Base-by-base conservation (phyloP, 345 rosid genomes). In the Populus tremula region DNA sequence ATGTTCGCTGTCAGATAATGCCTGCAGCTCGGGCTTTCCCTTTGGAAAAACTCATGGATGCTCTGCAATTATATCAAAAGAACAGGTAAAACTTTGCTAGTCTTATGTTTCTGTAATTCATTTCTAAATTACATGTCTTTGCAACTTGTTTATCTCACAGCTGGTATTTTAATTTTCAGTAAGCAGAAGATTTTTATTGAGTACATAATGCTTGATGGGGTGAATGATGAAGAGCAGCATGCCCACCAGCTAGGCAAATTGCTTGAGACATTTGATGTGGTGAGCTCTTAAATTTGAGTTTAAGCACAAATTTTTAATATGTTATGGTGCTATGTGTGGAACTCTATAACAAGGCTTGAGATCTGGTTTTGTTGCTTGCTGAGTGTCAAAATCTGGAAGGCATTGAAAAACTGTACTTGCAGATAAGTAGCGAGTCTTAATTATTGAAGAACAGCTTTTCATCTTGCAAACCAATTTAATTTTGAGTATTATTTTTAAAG, bases 11-110 rank as follows among this genome's bases (percentile, higher is more conserved):
- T 76, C 91, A 92, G 82, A 96, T 96, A 82, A 96, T 96, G 99
- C 99, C 98, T 49, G 92, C 98, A 33, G 98, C 99, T 72, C 89
- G 97, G 80, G 99, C 99, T 82, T 96, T 93, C 87, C 94, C 97
- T 81, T 85, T 96, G 82, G 93, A 85, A 80, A 96, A 92, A 83
- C 99, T 96, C 23, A 93, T 96, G 94, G 84, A 86, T 82, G 39
- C 97, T 43, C 85, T 96, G 75, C 87, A 89, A 70, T 62, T 77
- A 64, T 93, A 93, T 86, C 99, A 96, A 80, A 89, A 81, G 74
- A 88, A 84, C 76, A 92, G 97, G 99, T 93, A 71, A 69, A 77
- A 6, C 64, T 59, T 63, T 70, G 50, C 20, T 5, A 59, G 36
- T 36, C 53, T 21, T 45, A 64, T 71, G 49, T 76, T 38, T 73